These are phyloP conservation scores for Scenedesmus sp. DNA, from an alignment of 163 green algal genomes.

Conservation along the genomic window DNA sequence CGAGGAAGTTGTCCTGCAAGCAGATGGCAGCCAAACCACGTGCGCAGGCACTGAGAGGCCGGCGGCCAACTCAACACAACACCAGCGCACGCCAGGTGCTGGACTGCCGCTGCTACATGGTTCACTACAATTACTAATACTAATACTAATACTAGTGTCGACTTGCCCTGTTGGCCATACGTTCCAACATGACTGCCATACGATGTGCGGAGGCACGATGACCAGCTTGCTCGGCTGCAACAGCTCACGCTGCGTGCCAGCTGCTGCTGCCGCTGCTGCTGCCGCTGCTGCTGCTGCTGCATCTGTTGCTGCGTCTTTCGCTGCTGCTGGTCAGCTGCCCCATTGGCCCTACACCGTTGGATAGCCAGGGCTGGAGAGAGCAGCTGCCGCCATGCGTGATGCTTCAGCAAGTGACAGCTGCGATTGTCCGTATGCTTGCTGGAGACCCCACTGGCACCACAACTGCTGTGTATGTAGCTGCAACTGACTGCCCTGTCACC, in stretches of 20 bases:
- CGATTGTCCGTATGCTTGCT: too few relatives aligned
- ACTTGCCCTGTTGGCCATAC: too few relatives aligned
- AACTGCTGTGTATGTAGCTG: not conserved
- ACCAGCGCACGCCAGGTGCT: not conserved
- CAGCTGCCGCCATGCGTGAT: not conserved
- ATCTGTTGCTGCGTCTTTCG: not conserved
- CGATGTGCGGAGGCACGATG: too few relatives aligned
- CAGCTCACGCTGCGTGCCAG: too few relatives aligned
- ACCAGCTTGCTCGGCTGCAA: too few relatives aligned
- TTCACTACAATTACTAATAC: not conserved
- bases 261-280: not conserved
- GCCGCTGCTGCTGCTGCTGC: not conserved
- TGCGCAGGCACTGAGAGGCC: too few relatives aligned
- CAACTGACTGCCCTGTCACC: too few relatives aligned
- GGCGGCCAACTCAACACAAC: too few relatives aligned
- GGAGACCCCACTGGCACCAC: not conserved
- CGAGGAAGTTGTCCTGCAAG: constrained; percentile 52
- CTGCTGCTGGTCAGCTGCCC: not conserved
- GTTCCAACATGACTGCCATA: too few relatives aligned
- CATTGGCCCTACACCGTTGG: not conserved
- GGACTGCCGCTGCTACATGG: not conserved
- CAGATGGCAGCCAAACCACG: too few relatives aligned
- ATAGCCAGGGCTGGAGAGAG: not conserved
- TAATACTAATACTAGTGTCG: not conserved
- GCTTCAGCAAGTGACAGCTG: not conserved